A percentile compares a stretch with the other conserved stretches of the same genome.
Evolutionary conservation across 106 monocot genomes (phyloP).

Genomic region (Dioscorea zingiberensis): DNA sequence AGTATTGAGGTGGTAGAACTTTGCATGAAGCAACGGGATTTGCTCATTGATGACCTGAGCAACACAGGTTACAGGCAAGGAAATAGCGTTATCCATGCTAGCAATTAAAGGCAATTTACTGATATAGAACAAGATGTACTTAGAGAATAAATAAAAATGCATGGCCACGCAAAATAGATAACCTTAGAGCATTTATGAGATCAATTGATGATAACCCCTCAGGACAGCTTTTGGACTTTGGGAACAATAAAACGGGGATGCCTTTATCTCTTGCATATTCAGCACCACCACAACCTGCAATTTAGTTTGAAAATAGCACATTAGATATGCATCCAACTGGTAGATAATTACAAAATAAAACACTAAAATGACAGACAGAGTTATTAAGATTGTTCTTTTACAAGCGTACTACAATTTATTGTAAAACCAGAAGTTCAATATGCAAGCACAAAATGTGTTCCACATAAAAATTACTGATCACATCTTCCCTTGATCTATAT

Average conservation of each 20-base stretch:
- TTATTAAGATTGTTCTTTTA: background rate
- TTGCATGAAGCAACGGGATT: too few species aligned
- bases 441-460: too few species aligned
- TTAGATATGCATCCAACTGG: background rate
- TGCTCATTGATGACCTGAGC: background rate
- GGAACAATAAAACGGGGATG: conserved; percentile 52
- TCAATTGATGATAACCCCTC: conserved; percentile 52
- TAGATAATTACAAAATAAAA: background rate
- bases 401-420: background rate
- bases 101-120: background rate
- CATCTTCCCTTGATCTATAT: background rate
- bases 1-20: too few species aligned
- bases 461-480: background rate
- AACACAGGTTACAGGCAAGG: background rate
- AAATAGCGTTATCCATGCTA: background rate
- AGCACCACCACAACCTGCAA: conserved; percentile 72
- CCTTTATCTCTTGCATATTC: conserved; percentile 52
- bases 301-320: background rate
- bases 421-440: background rate
- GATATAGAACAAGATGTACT: too few species aligned
- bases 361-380: background rate
- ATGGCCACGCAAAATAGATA: background rate
- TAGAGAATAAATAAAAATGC: background rate
- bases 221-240: conserved; percentile 34
- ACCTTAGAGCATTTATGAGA: conserved; percentile 40